These are phyloP conservation scores for Ustanciosporium gigantosporum DNA, from an alignment of 1,284 basidiomycete genomes.

Conservation along the genomic window DNA sequence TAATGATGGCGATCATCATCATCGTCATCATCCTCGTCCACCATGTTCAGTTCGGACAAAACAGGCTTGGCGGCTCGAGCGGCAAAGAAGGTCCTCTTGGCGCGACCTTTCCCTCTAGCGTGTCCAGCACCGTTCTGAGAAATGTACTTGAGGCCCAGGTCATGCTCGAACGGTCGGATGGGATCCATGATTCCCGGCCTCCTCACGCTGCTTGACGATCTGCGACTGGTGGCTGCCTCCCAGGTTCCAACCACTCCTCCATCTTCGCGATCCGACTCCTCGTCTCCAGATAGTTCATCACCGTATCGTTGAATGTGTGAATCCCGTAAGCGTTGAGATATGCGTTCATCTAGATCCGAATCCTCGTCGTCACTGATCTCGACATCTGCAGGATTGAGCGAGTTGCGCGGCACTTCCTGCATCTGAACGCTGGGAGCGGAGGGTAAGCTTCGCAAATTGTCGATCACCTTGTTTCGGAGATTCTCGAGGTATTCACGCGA, in stretches of 20 bases:
- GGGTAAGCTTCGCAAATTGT: slow-evolving; percentile 76
- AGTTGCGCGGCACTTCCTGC: slow-evolving; percentile 73
- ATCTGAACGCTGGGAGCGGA: slow-evolving; percentile 85
- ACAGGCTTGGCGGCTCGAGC: slow-evolving; percentile 35
- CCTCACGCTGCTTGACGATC: slow-evolving; percentile 4
- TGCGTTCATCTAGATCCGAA: slow-evolving; percentile 61
- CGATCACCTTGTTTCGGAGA: slow-evolving; percentile 74
- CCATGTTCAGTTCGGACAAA: slow-evolving; percentile 23
- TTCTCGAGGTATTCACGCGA: slow-evolving; percentile 79
- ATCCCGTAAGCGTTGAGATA: slow-evolving; percentile 52
- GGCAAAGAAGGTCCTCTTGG: slow-evolving; percentile 44
- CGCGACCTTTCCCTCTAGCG: slow-evolving; percentile 22
- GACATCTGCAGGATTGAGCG: slow-evolving; percentile 67
- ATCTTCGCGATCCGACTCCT: slow-evolving; percentile 10
- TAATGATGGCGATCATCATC: slow-evolving; percentile 7
- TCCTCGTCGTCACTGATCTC: slow-evolving; percentile 59
- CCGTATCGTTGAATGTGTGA: slow-evolving; percentile 49
- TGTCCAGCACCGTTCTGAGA: slow-evolving; percentile 24
- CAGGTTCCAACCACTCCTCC: slow-evolving; percentile 9
- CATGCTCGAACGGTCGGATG: slow-evolving; percentile 22
- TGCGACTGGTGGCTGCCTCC: slow-evolving; percentile 11
- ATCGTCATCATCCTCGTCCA: slow-evolving; percentile 12
- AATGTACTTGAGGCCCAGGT: slow-evolving; percentile 29
- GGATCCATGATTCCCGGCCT: slow-evolving; percentile 34
- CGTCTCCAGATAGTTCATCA: slow-evolving; percentile 56